Evolutionary conservation across 495 filamentous ascomycete species (phyloP).

Genomic region (Neurospora cerealis): DNA sequence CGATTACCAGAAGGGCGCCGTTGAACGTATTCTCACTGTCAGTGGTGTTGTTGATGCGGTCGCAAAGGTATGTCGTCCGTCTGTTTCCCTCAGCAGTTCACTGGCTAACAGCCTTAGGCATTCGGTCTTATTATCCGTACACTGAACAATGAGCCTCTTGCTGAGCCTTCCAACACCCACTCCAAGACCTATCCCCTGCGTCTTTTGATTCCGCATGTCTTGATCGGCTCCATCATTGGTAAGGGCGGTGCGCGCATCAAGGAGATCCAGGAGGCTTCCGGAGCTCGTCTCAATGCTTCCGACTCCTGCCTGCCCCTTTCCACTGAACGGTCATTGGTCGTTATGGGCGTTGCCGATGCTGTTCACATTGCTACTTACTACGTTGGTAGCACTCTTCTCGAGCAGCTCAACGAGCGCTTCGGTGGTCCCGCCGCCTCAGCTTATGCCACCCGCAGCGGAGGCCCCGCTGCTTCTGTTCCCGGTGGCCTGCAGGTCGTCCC

Average conservation of each 20-base stretch:
- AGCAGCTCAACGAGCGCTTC: slow-evolving; percentile 92
- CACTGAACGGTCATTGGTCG: slow-evolving; percentile 91
- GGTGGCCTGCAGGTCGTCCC: slow-evolving; percentile 97
- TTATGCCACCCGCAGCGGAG: slow-evolving; percentile 91
- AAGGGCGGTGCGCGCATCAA: slow-evolving; percentile 92
- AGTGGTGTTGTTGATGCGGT: slow-evolving; percentile 91
- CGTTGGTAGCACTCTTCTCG: slow-evolving; percentile 87
- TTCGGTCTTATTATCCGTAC: slow-evolving; percentile 98
- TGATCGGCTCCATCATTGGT: slow-evolving; percentile 98
- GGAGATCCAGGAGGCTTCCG: slow-evolving; percentile 96
- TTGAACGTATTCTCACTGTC: slow-evolving; percentile 94
- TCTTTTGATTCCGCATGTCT: slow-evolving; percentile 88
- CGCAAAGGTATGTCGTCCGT: slow-evolving; percentile 64
- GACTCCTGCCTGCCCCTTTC: slow-evolving; percentile 89
- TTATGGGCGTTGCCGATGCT: slow-evolving; percentile 82
- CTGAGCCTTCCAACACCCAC: slow-evolving; percentile 73
- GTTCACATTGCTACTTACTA: slow-evolving; percentile 99
- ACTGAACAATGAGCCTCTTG: slow-evolving; percentile 88
- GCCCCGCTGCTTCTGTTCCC: slow-evolving; percentile 81
- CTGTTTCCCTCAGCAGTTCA: not conserved
- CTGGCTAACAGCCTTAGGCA: slow-evolving; percentile 46
- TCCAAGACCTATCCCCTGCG: slow-evolving; percentile 97
- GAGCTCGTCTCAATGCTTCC: slow-evolving; percentile 91
- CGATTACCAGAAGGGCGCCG: slow-evolving; percentile 92
- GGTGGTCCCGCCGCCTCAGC: slow-evolving; percentile 92